Evolutionary conservation across 31 red algal genomes (phyloP).

Genomic region (Endocladia muricata): DNA sequence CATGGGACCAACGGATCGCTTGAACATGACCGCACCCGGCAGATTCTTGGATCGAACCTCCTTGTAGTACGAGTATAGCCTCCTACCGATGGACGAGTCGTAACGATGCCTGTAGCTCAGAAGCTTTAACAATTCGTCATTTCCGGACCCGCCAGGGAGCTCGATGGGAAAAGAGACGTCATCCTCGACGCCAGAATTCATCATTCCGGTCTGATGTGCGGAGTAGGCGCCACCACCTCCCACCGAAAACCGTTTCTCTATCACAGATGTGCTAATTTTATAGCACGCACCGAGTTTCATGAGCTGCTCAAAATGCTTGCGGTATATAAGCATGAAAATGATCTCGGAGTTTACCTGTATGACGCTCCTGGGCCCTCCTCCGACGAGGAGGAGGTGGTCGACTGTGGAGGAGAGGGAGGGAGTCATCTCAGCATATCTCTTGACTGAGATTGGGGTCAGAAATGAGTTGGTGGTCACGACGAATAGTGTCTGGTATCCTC

Average conservation of each 20-base stretch:
- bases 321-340: conserved; percentile 19
- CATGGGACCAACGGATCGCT: conserved; percentile 1
- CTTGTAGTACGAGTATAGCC: background rate
- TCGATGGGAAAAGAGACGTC: conserved; percentile 32
- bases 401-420: no score
- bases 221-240: conserved; percentile 19
- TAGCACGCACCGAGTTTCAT: conserved; percentile 22
- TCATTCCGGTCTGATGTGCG: conserved; percentile 19
- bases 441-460: no score
- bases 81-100: background rate
- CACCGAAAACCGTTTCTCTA: conserved; percentile 21
- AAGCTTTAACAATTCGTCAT: conserved; percentile 10
- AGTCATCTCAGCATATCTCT: no score
- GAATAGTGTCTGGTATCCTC: no score
- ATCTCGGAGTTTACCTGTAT: conserved; percentile 40
- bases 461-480: no score
- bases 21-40: conserved; percentile 10
- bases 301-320: conserved; percentile 24
- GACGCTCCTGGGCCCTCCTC: conserved; percentile 29
- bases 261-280: background rate
- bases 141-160: background rate
- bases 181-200: conserved; percentile 26
- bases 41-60: background rate
- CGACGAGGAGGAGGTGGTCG: conserved; percentile 27
- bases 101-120: conserved; percentile 37